A percentile compares a stretch with the other conserved stretches of the same genome.
These are phyloP conservation scores for Rubia yunnanensis DNA, from an alignment of 257 asterid species.

Conservation along the genomic window DNA sequence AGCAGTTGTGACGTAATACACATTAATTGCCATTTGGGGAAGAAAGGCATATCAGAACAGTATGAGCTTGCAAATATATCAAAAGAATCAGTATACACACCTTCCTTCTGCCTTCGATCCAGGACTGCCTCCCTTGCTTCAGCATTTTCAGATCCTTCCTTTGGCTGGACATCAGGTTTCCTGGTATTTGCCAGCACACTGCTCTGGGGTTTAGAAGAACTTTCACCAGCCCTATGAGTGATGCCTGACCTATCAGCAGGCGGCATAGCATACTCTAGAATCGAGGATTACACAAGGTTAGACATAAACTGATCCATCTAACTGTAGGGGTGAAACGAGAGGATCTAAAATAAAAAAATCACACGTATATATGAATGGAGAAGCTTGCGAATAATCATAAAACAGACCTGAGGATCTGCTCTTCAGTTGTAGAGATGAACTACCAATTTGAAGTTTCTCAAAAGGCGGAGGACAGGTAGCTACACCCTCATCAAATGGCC, in stretches of 20 bases:
- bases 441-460: slow-evolving; percentile 57
- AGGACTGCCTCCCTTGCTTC: slow-evolving; percentile 39
- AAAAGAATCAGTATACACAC: slow-evolving; percentile 20
- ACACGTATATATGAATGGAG: background rate
- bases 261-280: slow-evolving; percentile 29
- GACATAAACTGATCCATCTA: background rate
- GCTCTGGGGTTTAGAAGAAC: slow-evolving; percentile 33
- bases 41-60: background rate
- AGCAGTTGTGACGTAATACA: background rate
- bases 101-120: slow-evolving; percentile 61
- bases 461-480: slow-evolving; percentile 63
- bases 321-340: background rate
- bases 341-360: background rate
- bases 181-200: slow-evolving; percentile 20
- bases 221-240: slow-evolving; percentile 31
- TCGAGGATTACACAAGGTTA: slow-evolving; percentile 2
- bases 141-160: slow-evolving; percentile 22
- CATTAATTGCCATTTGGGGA: background rate
- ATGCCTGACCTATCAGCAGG: slow-evolving; percentile 26
- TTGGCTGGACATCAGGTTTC: slow-evolving; percentile 29
- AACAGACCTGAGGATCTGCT: slow-evolving; percentile 22
- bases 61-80: background rate
- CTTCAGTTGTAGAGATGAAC: slow-evolving; percentile 23
- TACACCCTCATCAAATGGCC: slow-evolving; percentile 42
- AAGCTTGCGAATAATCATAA: background rate